Conservation (phyloP, 2,329 filamentous ascomycete species). For the Colletotrichum sp. region DNA sequence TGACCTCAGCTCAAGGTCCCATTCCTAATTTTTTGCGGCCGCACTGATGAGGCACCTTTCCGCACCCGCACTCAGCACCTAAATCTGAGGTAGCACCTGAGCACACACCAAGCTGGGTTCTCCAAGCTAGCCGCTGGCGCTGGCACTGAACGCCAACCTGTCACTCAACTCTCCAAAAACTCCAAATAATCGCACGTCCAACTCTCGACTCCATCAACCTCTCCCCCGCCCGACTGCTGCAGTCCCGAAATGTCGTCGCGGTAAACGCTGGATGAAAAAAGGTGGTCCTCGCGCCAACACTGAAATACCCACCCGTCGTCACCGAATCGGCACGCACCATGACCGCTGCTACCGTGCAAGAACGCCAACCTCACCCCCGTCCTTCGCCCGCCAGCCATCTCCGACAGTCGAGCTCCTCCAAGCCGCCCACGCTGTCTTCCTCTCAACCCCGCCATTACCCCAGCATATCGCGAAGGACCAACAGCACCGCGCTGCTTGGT, state of each 20-base stretch:
- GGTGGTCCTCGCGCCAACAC: conserved; percentile 9
- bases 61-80: not conserved
- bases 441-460: conserved; percentile 16
- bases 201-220: not conserved
- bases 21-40: conserved; percentile 14
- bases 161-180: conserved; percentile 19
- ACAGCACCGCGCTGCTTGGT: conserved; percentile 20
- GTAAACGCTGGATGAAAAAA: not conserved
- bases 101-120: not conserved
- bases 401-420: conserved; percentile 15
- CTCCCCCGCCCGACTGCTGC: conserved; percentile 4
- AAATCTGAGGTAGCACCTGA: not conserved
- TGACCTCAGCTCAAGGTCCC: conserved; percentile 12
- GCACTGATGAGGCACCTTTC: not conserved
- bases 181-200: conserved; percentile 16
- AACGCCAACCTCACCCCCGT: not conserved
- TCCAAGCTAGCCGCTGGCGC: not conserved
- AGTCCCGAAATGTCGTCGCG: conserved; percentile 11
- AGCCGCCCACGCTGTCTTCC: conserved; percentile 3
- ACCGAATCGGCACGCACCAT: conserved; percentile 3
- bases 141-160: not conserved
- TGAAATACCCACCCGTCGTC: not conserved
- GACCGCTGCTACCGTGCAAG: conserved; percentile 16
- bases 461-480: conserved; percentile 16
- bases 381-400: conserved; percentile 12